A percentile compares a stretch with the other conserved stretches of the same genome.
Evolutionary conservation across 208 protist genomes (phyloP).

Genomic region (Leishmania mexicana): DNA sequence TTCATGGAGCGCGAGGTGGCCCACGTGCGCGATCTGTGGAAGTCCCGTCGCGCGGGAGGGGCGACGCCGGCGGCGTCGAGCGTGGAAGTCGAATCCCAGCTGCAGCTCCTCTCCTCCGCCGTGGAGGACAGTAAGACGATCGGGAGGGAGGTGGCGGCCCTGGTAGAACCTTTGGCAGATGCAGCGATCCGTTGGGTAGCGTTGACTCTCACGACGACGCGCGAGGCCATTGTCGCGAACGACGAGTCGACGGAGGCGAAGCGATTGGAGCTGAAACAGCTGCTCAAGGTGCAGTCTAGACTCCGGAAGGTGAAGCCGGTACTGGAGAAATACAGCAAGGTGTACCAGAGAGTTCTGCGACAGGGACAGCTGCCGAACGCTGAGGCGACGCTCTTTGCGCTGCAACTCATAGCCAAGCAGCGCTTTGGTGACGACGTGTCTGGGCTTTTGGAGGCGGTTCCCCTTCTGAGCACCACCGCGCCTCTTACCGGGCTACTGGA

Average conservation of each 20-base stretch:
- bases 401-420: constrained; percentile 53
- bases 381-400: constrained; percentile 35
- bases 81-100: constrained; percentile 9
- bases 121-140: neutral
- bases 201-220: constrained; percentile 8
- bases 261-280: constrained; percentile 54
- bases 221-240: constrained; percentile 43
- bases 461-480: constrained; percentile 19
- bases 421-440: constrained; percentile 37
- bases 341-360: constrained; percentile 8
- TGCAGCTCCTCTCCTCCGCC: neutral
- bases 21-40: constrained; percentile 14
- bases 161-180: constrained; percentile 33
- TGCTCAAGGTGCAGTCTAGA: constrained; percentile 34
- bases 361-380: constrained; percentile 26
- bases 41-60: neutral
- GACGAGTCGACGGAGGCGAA: constrained; percentile 66
- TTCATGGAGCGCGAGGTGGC: constrained; percentile 17
- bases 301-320: constrained; percentile 24
- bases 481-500: constrained; percentile 30
- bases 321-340: constrained; percentile 14
- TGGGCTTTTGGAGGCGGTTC: constrained; percentile 23
- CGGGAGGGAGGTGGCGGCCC: neutral
- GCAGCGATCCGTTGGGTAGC: constrained; percentile 14
- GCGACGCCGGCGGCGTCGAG: neutral